phyloP scores from a whole-genome alignment of 139 green algal genomes.

The Gonium pectorale region DNA sequence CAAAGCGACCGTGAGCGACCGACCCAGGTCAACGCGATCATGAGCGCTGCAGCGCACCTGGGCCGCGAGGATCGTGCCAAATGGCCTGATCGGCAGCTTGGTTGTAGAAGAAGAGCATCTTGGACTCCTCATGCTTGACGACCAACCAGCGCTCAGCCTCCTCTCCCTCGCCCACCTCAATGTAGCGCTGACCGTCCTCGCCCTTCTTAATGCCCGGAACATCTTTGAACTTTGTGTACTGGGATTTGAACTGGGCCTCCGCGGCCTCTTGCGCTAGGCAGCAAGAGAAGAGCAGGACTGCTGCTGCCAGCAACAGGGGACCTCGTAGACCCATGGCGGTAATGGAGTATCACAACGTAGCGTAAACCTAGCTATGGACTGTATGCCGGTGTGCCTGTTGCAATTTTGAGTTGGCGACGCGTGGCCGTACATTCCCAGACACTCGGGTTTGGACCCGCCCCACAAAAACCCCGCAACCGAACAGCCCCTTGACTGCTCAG shows the following conservation, averaged over 20 bases:
- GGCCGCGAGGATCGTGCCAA: constrained; percentile 34
- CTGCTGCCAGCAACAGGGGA: background rate
- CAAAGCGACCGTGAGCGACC: no score
- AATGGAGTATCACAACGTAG: no score
- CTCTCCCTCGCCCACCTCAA: background rate
- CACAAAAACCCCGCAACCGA: no score
- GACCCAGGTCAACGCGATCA: no score
- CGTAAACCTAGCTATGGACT: no score
- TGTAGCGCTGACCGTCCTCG: constrained; percentile 1
- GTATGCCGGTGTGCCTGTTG: no score
- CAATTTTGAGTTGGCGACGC: no score
- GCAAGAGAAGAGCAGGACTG: background rate
- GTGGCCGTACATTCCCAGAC: no score
- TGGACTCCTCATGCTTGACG: background rate
- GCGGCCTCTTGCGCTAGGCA: background rate
- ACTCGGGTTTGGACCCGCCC: no score
- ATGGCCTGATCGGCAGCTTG: background rate
- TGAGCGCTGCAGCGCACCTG: background rate
- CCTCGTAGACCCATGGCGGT: no score
- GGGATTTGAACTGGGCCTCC: background rate
- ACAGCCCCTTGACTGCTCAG: no score
- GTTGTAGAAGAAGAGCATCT: constrained; percentile 1
- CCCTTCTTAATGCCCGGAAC: constrained; percentile 7
- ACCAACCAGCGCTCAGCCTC: background rate
- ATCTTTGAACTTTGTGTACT: constrained; percentile 1